These are phyloP conservation scores for Pseudonitzschia multiseries DNA, from an alignment of 108 stramenopile genomes.

Conservation along the genomic window DNA sequence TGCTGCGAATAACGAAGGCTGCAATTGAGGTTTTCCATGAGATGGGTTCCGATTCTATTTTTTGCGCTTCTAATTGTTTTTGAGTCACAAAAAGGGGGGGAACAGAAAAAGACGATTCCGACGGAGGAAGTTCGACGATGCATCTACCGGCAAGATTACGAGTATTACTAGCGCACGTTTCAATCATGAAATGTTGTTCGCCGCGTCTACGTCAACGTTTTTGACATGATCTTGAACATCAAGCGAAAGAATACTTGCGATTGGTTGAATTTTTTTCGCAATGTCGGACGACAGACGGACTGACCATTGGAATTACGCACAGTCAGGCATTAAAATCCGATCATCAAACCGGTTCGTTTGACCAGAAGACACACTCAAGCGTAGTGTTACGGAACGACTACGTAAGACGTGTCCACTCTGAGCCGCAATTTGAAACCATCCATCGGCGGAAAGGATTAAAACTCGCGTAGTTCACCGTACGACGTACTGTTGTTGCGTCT, in stretches of 20 bases:
- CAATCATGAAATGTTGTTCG: background rate
- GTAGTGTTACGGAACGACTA: background rate
- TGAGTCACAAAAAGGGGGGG: too few species aligned
- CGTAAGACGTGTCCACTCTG: background rate
- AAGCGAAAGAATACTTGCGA: background rate
- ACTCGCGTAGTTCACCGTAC: background rate
- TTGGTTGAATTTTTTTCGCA: background rate
- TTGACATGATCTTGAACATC: background rate
- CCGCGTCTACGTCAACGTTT: background rate
- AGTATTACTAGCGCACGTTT: constrained; percentile 12
- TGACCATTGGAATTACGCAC: background rate
- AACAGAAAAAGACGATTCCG: too few species aligned
- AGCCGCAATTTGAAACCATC: constrained; percentile 7
- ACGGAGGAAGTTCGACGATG: background rate
- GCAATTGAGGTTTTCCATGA: too few species aligned
- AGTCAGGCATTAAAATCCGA: background rate
- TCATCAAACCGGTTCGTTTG: background rate
- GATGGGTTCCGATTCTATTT: too few species aligned
- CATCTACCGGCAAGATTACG: too few species aligned
- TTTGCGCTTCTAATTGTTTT: too few species aligned
- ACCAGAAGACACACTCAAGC: background rate
- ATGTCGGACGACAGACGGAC: background rate
- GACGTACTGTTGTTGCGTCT: background rate
- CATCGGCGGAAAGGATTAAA: background rate
- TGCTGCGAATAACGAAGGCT: too few species aligned